These are phyloP conservation scores for Globisporangium yorkense DNA, from an alignment of 352 stramenopile genomes.

Conservation along the genomic window DNA sequence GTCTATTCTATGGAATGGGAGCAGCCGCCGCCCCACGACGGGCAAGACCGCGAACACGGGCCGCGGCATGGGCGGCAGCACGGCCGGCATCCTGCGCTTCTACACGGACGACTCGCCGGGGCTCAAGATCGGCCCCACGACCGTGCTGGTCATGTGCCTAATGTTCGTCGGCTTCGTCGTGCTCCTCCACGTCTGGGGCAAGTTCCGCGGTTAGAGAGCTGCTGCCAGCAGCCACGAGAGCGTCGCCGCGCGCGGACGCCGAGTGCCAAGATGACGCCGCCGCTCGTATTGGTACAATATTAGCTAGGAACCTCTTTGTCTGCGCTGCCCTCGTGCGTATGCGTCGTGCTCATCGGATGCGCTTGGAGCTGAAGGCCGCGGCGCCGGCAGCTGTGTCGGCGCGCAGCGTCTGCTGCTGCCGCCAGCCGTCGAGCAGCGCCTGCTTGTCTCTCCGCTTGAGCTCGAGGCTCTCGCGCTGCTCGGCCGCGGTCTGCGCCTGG, in stretches of 20 bases:
- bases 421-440: slow-evolving; percentile 35
- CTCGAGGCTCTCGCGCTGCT: slow-evolving; percentile 20
- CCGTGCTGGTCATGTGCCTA: slow-evolving; percentile 93
- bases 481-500: slow-evolving; percentile 24
- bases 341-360: slow-evolving; percentile 2
- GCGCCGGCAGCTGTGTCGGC: not conserved
- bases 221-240: not conserved
- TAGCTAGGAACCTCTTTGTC: slow-evolving; percentile 21
- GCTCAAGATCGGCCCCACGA: slow-evolving; percentile 94
- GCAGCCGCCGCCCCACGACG: slow-evolving; percentile 50
- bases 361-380: not conserved
- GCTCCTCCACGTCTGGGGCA: slow-evolving; percentile 96
- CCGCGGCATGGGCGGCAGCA: slow-evolving; percentile 78
- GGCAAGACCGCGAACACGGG: slow-evolving; percentile 58
- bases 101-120: slow-evolving; percentile 96
- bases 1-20: not conserved
- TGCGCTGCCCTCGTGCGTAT: not conserved
- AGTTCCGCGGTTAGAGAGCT: slow-evolving; percentile 85
- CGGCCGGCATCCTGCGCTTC: slow-evolving; percentile 94
- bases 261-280: not conserved
- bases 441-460: slow-evolving; percentile 28
- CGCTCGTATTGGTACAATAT: slow-evolving; percentile 28
- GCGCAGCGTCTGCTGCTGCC: slow-evolving; percentile 33
- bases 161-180: slow-evolving; percentile 96
- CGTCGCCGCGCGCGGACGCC: too few species aligned